A percentile compares a stretch with the other conserved stretches of the same genome.
Conservation (phyloP, 176 grass and related monocot genomes). For the Aegilops longissima region DNA sequence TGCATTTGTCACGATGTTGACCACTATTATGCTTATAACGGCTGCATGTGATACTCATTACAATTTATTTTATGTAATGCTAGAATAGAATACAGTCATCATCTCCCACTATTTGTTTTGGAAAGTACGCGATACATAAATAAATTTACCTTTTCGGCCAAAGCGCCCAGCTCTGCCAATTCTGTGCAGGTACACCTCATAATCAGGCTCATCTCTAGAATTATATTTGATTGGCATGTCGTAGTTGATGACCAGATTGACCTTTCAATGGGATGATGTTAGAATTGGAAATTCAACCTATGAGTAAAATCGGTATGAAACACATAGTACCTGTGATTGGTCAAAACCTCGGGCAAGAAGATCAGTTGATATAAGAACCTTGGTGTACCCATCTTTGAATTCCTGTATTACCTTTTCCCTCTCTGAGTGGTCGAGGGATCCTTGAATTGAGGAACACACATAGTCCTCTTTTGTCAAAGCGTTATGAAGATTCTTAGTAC, state of each 20-base stretch:
- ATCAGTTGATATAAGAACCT: constrained; percentile 89
- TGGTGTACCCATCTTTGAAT: constrained; percentile 88
- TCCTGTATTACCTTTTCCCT: constrained; percentile 86
- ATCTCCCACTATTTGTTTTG: not conserved
- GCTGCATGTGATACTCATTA: not conserved
- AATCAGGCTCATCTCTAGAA: constrained; percentile 67
- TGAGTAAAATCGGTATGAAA: not conserved
- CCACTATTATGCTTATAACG: not conserved
- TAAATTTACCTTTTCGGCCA: constrained; percentile 80
- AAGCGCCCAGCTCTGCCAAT: constrained; percentile 95
- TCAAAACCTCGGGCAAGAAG: constrained; percentile 93
- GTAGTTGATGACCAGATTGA: constrained; percentile 96
- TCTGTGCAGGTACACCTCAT: constrained; percentile 92
- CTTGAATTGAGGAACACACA: constrained; percentile 89
- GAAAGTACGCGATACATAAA: not conserved
- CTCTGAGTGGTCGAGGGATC: constrained; percentile 73
- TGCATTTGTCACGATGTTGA: not conserved
- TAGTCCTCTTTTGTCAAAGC: constrained; percentile 76
- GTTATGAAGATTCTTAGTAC: constrained; percentile 71
- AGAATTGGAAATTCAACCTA: not conserved
- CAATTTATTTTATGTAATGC: not conserved
- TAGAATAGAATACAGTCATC: not conserved
- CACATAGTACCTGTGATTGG: constrained; percentile 81
- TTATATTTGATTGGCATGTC: constrained; percentile 78
- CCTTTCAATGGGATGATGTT: constrained; percentile 39